Evolutionary conservation across 495 filamentous ascomycete species (phyloP).

Genomic region (Darksidea phi): DNA sequence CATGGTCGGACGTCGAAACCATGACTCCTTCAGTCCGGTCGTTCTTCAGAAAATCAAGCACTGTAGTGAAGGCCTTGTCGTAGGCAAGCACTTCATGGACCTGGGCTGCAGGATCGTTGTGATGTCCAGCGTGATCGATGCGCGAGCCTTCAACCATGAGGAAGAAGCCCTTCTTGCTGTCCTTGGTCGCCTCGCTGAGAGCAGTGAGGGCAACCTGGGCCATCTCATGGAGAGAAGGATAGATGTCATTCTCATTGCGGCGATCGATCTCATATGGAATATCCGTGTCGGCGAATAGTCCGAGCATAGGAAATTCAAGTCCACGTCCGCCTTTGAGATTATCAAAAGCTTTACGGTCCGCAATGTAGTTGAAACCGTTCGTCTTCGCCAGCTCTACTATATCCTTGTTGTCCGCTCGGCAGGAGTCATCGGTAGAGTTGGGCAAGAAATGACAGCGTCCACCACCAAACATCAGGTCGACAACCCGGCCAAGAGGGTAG

Average conservation of each 20-base stretch:
- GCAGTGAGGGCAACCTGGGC: slow-evolving; percentile 73
- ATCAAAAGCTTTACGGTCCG: slow-evolving; percentile 74
- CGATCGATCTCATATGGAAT: slow-evolving; percentile 94
- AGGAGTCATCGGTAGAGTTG: slow-evolving; percentile 72
- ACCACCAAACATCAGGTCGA: slow-evolving; percentile 90
- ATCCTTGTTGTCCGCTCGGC: slow-evolving; percentile 70
- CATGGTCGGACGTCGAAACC: slow-evolving; percentile 89
- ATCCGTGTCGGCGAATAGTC: slow-evolving; percentile 78
- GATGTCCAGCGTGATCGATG: slow-evolving; percentile 94
- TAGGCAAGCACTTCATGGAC: slow-evolving; percentile 93
- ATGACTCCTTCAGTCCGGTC: slow-evolving; percentile 72
- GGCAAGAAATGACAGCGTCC: slow-evolving; percentile 91
- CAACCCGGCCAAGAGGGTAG: slow-evolving; percentile 74
- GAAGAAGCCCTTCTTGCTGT: slow-evolving; percentile 92
- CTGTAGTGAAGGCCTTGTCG: slow-evolving; percentile 77
- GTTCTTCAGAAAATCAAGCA: slow-evolving; percentile 78
- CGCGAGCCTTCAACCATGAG: slow-evolving; percentile 96
- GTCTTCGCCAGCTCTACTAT: slow-evolving; percentile 65
- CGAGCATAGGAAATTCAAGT: slow-evolving; percentile 78
- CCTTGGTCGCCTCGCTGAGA: slow-evolving; percentile 76
- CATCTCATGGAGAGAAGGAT: slow-evolving; percentile 93
- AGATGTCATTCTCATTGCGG: slow-evolving; percentile 68
- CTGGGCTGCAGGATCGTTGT: slow-evolving; percentile 92
- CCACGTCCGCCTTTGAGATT: slow-evolving; percentile 64
- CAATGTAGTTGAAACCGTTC: slow-evolving; percentile 77